phyloP scores from a whole-genome alignment of 352 stramenopile genomes.

The Globisporangium iwayamae region DNA sequence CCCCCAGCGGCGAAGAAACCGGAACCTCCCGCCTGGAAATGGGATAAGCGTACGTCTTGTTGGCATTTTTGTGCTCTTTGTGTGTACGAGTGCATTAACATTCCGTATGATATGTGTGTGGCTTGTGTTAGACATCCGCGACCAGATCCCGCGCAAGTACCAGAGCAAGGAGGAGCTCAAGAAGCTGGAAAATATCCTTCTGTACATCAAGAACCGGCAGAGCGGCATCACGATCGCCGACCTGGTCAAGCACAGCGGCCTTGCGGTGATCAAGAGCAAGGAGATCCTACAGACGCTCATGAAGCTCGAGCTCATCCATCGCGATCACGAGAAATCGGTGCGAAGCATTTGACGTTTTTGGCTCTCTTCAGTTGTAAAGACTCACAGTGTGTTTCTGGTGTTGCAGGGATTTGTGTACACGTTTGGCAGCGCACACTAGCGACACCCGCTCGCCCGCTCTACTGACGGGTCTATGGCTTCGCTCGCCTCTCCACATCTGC shows the following conservation, averaged over 20 bases:
- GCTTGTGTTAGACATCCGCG: conserved; percentile 42
- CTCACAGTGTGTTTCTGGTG: not conserved
- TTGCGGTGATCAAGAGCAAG: conserved; percentile 84
- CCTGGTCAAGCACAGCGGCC: conserved; percentile 71
- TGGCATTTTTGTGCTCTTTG: not conserved
- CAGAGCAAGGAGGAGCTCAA: conserved; percentile 70
- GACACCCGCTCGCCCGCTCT: not conserved
- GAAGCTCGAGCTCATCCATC: conserved; percentile 77
- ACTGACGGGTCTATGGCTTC: no score
- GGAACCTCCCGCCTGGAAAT: conserved; percentile 58
- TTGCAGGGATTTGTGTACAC: conserved; percentile 72
- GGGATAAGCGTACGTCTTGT: conserved; percentile 59
- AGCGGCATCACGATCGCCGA: conserved; percentile 81
- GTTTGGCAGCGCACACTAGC: conserved; percentile 30
- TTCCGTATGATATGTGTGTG: not conserved
- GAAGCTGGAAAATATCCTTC: conserved; percentile 84
- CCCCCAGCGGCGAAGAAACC: conserved; percentile 24
- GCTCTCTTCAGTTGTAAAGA: not conserved
- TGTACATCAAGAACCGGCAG: conserved; percentile 82
- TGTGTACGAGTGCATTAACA: not conserved
- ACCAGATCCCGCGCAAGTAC: conserved; percentile 85
- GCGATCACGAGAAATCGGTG: conserved; percentile 72
- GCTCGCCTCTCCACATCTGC: not conserved
- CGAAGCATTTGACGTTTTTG: not conserved
- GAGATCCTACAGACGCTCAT: conserved; percentile 87